Conservation (phyloP, 345 rosid genomes). For the Excoecaria agallocha region DNA sequence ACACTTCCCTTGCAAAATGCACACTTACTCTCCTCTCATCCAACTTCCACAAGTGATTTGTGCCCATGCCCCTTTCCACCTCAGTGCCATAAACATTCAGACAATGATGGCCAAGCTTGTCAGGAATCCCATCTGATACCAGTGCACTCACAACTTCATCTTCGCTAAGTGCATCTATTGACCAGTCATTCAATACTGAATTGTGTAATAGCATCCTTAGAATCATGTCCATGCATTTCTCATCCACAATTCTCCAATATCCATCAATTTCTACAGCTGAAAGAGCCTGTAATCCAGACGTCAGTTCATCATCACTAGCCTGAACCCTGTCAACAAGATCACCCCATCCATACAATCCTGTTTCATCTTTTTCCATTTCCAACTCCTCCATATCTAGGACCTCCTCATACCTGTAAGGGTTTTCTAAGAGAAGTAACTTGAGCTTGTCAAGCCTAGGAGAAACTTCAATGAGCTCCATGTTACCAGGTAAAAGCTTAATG, state of each 20-base stretch:
- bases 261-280: conserved; percentile 84
- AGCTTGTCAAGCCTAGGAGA: conserved; percentile 89
- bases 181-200: conserved; percentile 70
- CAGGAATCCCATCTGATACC: conserved; percentile 67
- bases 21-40: conserved; percentile 67
- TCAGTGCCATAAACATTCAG: conserved; percentile 52
- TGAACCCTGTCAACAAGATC: conserved; percentile 72
- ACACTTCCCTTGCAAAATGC: conserved; percentile 66
- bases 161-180: conserved; percentile 50
- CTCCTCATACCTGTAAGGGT: conserved; percentile 49
- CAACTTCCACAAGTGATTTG: conserved; percentile 48
- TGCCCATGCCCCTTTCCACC: conserved; percentile 33
- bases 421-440: conserved; percentile 53
- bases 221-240: conserved; percentile 58
- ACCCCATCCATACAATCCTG: conserved; percentile 54
- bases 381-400: conserved; percentile 34
- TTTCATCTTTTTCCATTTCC: conserved; percentile 25
- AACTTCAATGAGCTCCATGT: conserved; percentile 75
- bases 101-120: conserved; percentile 56
- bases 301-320: conserved; percentile 78
- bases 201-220: conserved; percentile 65
- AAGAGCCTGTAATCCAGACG: conserved; percentile 48
- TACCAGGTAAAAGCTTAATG: conserved; percentile 64
- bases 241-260: conserved; percentile 79
- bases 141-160: conserved; percentile 52